A percentile compares a stretch with the other conserved stretches of the same genome.
phyloP scores from a whole-genome alignment of 2,329 filamentous ascomycete species.

The Coniochaeta sp. region DNA sequence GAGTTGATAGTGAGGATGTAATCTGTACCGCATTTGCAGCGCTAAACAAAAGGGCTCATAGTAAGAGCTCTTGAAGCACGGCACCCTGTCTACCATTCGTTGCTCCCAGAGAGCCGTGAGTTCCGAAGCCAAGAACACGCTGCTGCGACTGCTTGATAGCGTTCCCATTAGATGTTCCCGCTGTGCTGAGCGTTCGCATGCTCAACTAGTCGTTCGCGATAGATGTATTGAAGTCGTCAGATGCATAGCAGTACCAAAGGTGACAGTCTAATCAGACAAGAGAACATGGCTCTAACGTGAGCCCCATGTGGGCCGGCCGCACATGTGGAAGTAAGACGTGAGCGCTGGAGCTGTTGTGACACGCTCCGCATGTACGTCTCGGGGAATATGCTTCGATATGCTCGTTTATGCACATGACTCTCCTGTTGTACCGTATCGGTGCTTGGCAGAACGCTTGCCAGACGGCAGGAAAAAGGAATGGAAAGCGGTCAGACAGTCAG shows the following conservation, averaged over 20 bases:
- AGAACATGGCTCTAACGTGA: background rate
- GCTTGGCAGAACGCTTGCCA: background rate
- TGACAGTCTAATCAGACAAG: background rate
- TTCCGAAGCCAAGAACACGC: no score
- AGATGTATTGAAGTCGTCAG: background rate
- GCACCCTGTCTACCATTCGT: no score
- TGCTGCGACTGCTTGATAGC: no score
- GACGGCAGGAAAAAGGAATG: background rate
- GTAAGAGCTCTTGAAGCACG: background rate
- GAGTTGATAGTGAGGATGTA: background rate
- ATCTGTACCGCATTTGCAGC: background rate
- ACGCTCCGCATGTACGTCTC: constrained; percentile 6
- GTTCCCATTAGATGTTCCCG: background rate
- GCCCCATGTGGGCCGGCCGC: background rate
- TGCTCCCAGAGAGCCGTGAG: no score
- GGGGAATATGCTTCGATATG: background rate
- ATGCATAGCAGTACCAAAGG: background rate
- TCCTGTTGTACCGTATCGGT: background rate
- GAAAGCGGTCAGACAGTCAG: background rate
- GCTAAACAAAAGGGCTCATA: background rate
- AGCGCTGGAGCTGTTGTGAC: background rate
- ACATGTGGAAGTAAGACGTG: background rate
- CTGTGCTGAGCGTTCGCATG: background rate
- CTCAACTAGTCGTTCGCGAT: background rate
- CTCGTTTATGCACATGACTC: background rate